Evolutionary conservation across 108 stramenopile genomes (phyloP), one percentile per base, ranked within the genome.

Genomic region (Skeletonema menzelii): DNA sequence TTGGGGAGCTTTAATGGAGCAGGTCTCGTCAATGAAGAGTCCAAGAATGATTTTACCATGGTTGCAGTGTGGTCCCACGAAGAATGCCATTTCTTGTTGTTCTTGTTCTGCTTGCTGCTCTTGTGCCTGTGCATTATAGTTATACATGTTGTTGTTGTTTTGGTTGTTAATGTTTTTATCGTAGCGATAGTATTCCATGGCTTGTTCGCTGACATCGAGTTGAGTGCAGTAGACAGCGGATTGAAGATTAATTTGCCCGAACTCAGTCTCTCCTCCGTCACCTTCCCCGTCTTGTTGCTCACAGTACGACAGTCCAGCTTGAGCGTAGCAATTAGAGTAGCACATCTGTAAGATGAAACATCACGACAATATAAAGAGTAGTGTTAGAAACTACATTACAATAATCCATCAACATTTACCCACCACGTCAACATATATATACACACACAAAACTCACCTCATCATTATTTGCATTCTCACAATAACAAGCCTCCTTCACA

Each of bases 11-110:
- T 75, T 64, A 59, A 32, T 63, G 42, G 84, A 80, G 80, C 94
- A 95, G 19, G 76, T 76, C 57, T 86, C 81, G 64, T 32, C 31
- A 70, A 75, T 79, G 65, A 95, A 95, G 64, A 80, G 76, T 49
- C 86, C 91, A 31, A 92, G 70, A 78, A 87, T 63, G 82, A 95
- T 90, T 57, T 67, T 82, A 12, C 90, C 88, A 47, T 95, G 77
- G 49, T 37, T 11, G 77, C 94, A 95, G 77, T 84, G 81, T 53
- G 91, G 85, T 60, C 94, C 94, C 34, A 91, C 75, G 72, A 62
- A 89, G 81, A 90, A 87, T 34, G 70, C 73, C 46, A 82, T 71
- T 28, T 82, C 72, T 26, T 67, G 26, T 46, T 58, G 40, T 56
- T 80, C 57, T 46, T 58, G 47, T 49, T 80, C 61, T 42, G n/a